Percentiles rank a stretch among this genome's conserved stretches.
Evolutionary conservation across 2,329 filamentous ascomycete species (phyloP).

Genomic region (Decorospora gaudefroyi): DNA sequence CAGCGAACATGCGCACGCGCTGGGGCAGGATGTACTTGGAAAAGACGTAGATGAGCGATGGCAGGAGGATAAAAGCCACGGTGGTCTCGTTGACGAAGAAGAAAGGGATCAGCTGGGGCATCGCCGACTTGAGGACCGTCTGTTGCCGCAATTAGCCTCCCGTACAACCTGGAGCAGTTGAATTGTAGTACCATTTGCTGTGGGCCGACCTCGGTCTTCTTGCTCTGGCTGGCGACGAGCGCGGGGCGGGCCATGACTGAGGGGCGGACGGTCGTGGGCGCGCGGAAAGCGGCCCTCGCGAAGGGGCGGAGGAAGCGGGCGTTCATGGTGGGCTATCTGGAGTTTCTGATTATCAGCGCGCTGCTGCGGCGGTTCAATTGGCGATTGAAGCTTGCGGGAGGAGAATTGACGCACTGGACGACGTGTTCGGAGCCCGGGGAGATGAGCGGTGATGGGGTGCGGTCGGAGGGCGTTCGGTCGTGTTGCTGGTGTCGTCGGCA

Average conservation of each 20-base stretch:
- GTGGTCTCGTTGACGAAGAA: slow-evolving; percentile 54
- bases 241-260: slow-evolving; percentile 45
- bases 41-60: slow-evolving; percentile 51
- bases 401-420: slow-evolving; percentile 40
- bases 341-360: slow-evolving; percentile 38
- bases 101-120: slow-evolving; percentile 53
- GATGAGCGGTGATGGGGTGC: slow-evolving; percentile 46
- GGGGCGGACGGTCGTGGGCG: slow-evolving; percentile 43
- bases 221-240: slow-evolving; percentile 42
- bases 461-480: slow-evolving; percentile 30
- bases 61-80: slow-evolving; percentile 49
- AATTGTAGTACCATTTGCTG: slow-evolving; percentile 45
- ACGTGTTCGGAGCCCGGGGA: slow-evolving; percentile 34
- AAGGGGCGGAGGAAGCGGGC: slow-evolving; percentile 50
- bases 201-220: slow-evolving; percentile 42
- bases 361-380: slow-evolving; percentile 36
- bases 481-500: slow-evolving; percentile 34
- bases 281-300: slow-evolving; percentile 48
- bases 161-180: background rate
- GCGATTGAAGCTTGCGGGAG: slow-evolving; percentile 17
- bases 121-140: slow-evolving; percentile 50
- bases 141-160: slow-evolving; percentile 29
- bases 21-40: slow-evolving; percentile 53
- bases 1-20: slow-evolving; percentile 49
- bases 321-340: slow-evolving; percentile 49